These are phyloP conservation scores for Neopestalotiopsis sp. DNA, from an alignment of 2,329 filamentous ascomycete species.

Conservation along the genomic window DNA sequence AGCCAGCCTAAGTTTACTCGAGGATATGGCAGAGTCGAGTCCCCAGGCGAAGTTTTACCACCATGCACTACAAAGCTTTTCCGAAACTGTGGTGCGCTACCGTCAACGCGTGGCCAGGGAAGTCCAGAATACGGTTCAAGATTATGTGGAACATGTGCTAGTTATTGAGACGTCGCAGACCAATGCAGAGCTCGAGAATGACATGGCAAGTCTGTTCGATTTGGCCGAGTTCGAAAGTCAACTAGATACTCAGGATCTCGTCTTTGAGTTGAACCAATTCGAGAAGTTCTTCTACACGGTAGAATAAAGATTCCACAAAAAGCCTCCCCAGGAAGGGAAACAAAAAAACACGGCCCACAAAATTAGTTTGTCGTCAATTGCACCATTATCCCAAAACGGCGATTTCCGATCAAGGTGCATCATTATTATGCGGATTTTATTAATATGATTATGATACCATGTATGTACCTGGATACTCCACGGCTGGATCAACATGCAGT, in stretches of 20 bases:
- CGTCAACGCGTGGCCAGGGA: conserved; percentile 2
- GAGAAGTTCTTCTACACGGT: neutral
- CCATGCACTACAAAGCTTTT: neutral
- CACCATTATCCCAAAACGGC: too few species aligned
- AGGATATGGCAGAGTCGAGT: neutral
- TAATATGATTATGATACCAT: too few species aligned
- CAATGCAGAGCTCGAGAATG: neutral
- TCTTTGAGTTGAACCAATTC: neutral
- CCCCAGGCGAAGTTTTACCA: neutral
- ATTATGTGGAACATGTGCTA: conserved; percentile 2
- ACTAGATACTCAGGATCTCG: neutral
- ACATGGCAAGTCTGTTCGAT: neutral
- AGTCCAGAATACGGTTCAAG: neutral
- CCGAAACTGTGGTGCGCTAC: neutral
- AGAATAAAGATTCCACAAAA: neutral
- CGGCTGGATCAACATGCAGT: too few species aligned
- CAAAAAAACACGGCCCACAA: too few species aligned
- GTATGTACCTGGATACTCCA: too few species aligned
- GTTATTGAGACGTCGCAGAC: neutral
- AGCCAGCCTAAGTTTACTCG: neutral
- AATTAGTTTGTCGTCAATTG: too few species aligned
- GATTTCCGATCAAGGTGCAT: too few species aligned
- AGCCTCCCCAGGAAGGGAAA: too few species aligned
- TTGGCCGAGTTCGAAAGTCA: neutral
- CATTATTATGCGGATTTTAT: too few species aligned